Evolutionary conservation across 1,284 basidiomycete genomes (phyloP), one percentile per base, ranked within the genome.

Genomic region (Ceratobasidium papillatum): DNA sequence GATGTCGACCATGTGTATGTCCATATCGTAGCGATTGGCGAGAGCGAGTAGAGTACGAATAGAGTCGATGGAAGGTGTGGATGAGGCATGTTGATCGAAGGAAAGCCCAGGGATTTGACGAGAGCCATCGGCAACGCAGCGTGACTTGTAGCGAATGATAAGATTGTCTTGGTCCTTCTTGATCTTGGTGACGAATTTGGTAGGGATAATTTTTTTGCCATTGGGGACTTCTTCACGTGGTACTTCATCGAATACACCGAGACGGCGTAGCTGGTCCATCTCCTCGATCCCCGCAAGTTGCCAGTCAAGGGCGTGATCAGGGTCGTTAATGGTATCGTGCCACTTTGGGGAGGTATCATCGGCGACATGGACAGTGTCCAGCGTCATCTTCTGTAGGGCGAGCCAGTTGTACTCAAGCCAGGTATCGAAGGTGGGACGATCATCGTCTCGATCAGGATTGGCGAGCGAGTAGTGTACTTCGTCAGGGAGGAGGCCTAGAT

Each of bases 291-390:
- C 62, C 4, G 41, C 62, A 27, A 17, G 5, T 3, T 9, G 5
- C 62, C 62, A 64, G 8, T 56, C 11, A 30, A 25, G 32, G n/a
- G n/a, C 43, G 43, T 47, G 25, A 11, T 3, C 25, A 32, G 41
- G 62, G 62, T 64, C 62, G 27, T 32, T 38, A 30, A 64, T 64
- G 11, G 62, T 41, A 7, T 64, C 17, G n/a, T 3, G 14, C 62
- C 62, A 64, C 4, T 22, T 3, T 11, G 43, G 41, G 22, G 62
- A 64, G 2, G n/a, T 5, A 27, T 47, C 14, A 4, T 49, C 63
- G 12, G 17, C 12, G 0, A 65, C 4, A 17, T 7, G 8, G 3
- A 4, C n/a, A 19, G 9, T 25, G 30, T 14, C 27, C 1, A 58
- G 25, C 2, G 54, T 17, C 9, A 25, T 19, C 30, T 49, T 17